Evolutionary conservation across 148 eudicot genomes (phyloP).

Genomic region (Cornus controversa): DNA sequence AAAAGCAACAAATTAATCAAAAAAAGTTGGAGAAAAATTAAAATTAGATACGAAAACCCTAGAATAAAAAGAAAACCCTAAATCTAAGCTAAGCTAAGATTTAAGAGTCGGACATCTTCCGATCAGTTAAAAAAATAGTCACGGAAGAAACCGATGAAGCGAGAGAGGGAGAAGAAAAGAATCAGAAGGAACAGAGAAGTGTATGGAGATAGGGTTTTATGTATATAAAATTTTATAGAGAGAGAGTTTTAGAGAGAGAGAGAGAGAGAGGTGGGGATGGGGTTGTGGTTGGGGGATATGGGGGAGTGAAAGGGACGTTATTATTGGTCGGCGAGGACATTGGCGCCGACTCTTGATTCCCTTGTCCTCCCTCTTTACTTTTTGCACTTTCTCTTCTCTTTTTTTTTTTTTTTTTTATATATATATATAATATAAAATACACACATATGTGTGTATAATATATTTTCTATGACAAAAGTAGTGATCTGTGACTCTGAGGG

Average conservation of each 20-base stretch:
- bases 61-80: conserved; percentile 2
- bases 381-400: conserved; percentile 7
- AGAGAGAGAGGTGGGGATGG: background rate
- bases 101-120: conserved; percentile 37
- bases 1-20: conserved; percentile 1
- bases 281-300: background rate
- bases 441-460: background rate
- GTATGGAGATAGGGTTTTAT: conserved; percentile 2
- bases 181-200: conserved; percentile 1
- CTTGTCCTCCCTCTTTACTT: conserved; percentile 20
- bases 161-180: conserved; percentile 13
- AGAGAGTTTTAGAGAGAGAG: conserved; percentile 13
- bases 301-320: conserved; percentile 24
- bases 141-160: conserved; percentile 41
- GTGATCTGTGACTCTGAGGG: too few species aligned
- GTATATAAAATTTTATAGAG: background rate
- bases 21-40: background rate
- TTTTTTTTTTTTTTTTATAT: background rate
- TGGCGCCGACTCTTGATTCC: conserved; percentile 50
- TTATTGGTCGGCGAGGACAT: conserved; percentile 59
- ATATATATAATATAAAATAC: background rate
- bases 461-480: too few species aligned
- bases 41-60: background rate
- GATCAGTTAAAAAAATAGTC: conserved; percentile 32
- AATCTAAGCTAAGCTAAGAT: conserved; percentile 11